Evolutionary conservation across 2,329 filamentous ascomycete species (phyloP).

Genomic region (Aurifilum marmelostoma): DNA sequence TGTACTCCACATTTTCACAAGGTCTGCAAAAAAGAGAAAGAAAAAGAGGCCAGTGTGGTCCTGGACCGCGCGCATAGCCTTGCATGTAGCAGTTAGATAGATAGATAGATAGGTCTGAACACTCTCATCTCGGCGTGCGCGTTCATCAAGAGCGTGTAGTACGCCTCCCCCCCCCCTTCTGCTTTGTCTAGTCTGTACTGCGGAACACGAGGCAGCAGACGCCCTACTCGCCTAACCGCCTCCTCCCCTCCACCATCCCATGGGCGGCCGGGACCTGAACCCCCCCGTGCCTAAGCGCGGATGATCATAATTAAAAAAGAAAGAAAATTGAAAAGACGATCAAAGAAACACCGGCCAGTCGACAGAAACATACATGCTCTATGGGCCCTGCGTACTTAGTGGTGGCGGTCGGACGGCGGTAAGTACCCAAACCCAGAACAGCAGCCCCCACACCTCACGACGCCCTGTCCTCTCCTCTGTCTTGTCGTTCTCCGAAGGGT

Average conservation of each 20-base stretch:
- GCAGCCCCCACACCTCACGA: no score
- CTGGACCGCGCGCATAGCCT: neutral
- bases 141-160: neutral
- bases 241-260: neutral
- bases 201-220: neutral
- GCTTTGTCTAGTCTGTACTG: neutral
- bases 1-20: neutral
- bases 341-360: neutral
- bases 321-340: no score
- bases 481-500: no score
- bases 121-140: neutral
- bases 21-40: no score
- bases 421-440: neutral
- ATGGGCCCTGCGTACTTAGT: neutral
- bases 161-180: neutral
- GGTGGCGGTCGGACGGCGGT: neutral
- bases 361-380: neutral
- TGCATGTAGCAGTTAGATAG: neutral
- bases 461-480: no score
- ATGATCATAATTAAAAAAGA: neutral
- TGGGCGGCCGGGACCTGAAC: neutral
- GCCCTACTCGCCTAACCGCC: neutral
- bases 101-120: neutral
- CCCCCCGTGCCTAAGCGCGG: neutral
- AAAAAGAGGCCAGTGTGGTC: neutral